Percentiles rank a stretch among this genome's conserved stretches.
These are phyloP conservation scores for Spirogloea muscicola DNA, from an alignment of 139 green algal genomes.

Conservation along the genomic window DNA sequence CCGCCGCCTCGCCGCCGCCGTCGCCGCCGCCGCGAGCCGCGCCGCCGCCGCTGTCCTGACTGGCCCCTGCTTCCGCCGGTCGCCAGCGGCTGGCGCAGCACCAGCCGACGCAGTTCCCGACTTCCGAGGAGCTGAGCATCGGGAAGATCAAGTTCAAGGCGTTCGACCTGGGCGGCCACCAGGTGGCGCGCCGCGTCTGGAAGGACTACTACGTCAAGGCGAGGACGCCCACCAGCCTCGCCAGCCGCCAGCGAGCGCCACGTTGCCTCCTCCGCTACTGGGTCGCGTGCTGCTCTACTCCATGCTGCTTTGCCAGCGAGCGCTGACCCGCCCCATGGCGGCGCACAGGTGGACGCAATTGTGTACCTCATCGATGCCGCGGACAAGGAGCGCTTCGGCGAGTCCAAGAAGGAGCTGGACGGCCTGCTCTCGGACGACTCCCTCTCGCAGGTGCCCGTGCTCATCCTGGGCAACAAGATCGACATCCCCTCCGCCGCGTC, in stretches of 20 bases:
- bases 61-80: too few species aligned
- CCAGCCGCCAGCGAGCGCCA: not conserved
- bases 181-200: slow-evolving; percentile 96
- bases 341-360: slow-evolving; percentile 89
- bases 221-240: slow-evolving; percentile 55
- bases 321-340: not conserved
- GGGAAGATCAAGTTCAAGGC: slow-evolving; percentile 98
- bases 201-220: slow-evolving; percentile 99
- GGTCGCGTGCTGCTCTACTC: not conserved
- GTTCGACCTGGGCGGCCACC: slow-evolving; percentile 96
- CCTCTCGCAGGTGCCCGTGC: slow-evolving; percentile 83
- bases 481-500: slow-evolving; percentile 80
- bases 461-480: slow-evolving; percentile 99
- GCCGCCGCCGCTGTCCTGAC: too few species aligned
- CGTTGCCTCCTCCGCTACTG: too few species aligned
- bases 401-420: slow-evolving; percentile 83
- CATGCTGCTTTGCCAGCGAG: not conserved
- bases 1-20: too few species aligned
- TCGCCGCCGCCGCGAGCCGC: too few species aligned
- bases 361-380: slow-evolving; percentile 96
- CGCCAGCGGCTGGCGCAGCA: slow-evolving; percentile 93
- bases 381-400: slow-evolving; percentile 91
- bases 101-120: slow-evolving; percentile 97
- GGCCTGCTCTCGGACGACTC: slow-evolving; percentile 88
- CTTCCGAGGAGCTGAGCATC: slow-evolving; percentile 97